Base-by-base conservation (phyloP, 2,329 filamentous ascomycete species). In the Cordyceps cateniannulata region DNA sequence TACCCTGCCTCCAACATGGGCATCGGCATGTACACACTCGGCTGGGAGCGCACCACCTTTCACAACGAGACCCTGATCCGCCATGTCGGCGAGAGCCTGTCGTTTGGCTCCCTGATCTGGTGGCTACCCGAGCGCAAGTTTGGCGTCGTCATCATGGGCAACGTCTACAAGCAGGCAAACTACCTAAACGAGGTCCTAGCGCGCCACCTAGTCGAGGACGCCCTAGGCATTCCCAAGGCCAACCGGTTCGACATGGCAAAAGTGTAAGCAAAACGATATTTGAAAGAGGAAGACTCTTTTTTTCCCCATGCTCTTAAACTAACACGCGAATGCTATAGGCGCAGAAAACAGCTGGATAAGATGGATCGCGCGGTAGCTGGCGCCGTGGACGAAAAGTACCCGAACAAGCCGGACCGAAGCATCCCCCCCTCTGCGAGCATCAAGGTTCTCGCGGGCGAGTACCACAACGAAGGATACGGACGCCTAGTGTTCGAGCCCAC, bases 81-180 rank as follows among this genome's bases (percentile, higher is more conserved):
- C 3, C 47, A 59, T 22, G 3, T 7, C 32, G 57, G 57, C 8
- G 25, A 51, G 47, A 52, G 32, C 25, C 24, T 59, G 8, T 42
- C 57, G 18, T 51, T 51, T 47, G 57, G 57, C 25, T 35, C 47
- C 12, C n/a, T 22, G 16, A 14, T 53, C n/a, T 59, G n/a, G n/a
- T 59, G 57, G 57, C 38, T 59, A 14, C 57, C 57, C 0, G 25
- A 35, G 14, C 18, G 48, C 14, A 25, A 52, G 20, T 47, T 45
- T 9, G 57, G 32, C 25, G 48, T 52, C 20, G 25, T 59, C 8
- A 5, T 14, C 27, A 56, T 56, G 53, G 44, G 27, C n/a, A 56
- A 47, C 27, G 42, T 48, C 27, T 56, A 35, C 20, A 7, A n/a
- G 20, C 42, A 45, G 14, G 42, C n/a, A n/a, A 56, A 56, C 42